Evolutionary conservation across 2,329 filamentous ascomycete genomes (phyloP), one percentile per base, ranked within the genome.

Genomic region (Pseudopyricularia cyperi): DNA sequence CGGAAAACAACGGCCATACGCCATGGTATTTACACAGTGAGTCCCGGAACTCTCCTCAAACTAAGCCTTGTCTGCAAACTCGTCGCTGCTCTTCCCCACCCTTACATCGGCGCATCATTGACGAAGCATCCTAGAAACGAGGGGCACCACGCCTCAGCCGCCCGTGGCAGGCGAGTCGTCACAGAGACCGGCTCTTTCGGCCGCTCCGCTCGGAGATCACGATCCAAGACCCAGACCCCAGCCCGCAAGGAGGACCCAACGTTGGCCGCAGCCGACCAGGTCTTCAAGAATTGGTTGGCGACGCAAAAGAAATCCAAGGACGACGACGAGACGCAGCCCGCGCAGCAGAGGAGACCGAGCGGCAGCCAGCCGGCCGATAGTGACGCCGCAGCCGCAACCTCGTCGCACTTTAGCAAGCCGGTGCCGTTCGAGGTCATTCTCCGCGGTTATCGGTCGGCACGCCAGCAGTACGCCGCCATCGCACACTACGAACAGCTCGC

Each of bases 401-500:
- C 62, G 17, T 57, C 62, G 2, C 60, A 59, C 4, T 62, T 64
- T 52, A 58, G 61, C 22, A 66, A 68, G 53, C 65, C 65, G 15
- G 65, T 71, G 42, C 77, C 78, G 1, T 72, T 87, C 37, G 89
- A 96, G 68, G 79, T 95, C 56, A 81, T 95, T 52, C 74, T 97
- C 15, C 87, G 90, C 58, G 91, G 91, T 30, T 96, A 90, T 67
- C 71, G 74, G 52, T 77, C 75, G 15, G 65, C 72, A 1, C 66
- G 80, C 66, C 71, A 83, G 68, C 75, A 89, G 72, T 96, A 93
- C 77, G 89, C 90, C 28, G 89, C 89, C 33, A 83, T 97, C 59
- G 82, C 86, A 58, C 87, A 88, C 68, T 97, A 86, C 69, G 91
- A 96, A 71, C 79, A 83, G 55, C 82, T 95, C 42, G 91, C 87